Conservation (phyloP, 352 stramenopile species). For the Phytophthora podocarpi region DNA sequence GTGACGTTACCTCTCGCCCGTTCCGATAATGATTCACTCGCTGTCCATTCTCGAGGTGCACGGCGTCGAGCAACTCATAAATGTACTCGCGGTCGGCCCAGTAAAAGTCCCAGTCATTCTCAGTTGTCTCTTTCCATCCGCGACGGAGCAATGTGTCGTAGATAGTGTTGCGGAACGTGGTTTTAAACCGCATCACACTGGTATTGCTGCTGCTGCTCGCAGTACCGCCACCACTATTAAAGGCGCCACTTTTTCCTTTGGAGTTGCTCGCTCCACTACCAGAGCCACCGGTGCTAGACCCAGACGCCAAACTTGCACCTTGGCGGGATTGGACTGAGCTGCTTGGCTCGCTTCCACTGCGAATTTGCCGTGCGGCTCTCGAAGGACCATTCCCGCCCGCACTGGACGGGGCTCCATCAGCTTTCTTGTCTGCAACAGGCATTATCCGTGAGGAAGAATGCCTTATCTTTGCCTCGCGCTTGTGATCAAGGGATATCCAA, state of each 20-base stretch:
- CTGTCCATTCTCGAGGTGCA: conserved; percentile 82
- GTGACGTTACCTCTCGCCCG: conserved; percentile 58
- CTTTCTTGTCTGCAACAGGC: conserved; percentile 32
- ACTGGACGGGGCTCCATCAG: conserved; percentile 28
- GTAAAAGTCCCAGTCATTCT: conserved; percentile 91
- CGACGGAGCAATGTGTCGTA: conserved; percentile 90
- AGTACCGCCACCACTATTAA: conserved; percentile 7
- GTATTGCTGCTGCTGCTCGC: conserved; percentile 9
- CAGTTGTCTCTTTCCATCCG: conserved; percentile 90
- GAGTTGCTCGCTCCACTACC: conserved; percentile 5
- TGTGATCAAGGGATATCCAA: neutral
- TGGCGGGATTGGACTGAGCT: conserved; percentile 20
- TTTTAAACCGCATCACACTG: conserved; percentile 73
- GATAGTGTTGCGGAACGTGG: conserved; percentile 92
- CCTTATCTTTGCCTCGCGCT: neutral
- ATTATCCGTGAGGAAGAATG: neutral
- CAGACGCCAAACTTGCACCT: conserved; percentile 10
- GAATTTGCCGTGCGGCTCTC: conserved; percentile 40
- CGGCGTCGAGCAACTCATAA: conserved; percentile 90
- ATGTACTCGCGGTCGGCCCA: conserved; percentile 92
- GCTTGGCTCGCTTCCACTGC: conserved; percentile 39
- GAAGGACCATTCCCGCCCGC: conserved; percentile 31
- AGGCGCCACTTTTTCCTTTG: conserved; percentile 17
- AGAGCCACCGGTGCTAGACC: conserved; percentile 6
- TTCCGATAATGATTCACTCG: conserved; percentile 94